Percentiles rank a stretch among this genome's conserved stretches.
Conservation (phyloP, 2,329 filamentous ascomycete genomes). For the Balansia obtecta region DNA sequence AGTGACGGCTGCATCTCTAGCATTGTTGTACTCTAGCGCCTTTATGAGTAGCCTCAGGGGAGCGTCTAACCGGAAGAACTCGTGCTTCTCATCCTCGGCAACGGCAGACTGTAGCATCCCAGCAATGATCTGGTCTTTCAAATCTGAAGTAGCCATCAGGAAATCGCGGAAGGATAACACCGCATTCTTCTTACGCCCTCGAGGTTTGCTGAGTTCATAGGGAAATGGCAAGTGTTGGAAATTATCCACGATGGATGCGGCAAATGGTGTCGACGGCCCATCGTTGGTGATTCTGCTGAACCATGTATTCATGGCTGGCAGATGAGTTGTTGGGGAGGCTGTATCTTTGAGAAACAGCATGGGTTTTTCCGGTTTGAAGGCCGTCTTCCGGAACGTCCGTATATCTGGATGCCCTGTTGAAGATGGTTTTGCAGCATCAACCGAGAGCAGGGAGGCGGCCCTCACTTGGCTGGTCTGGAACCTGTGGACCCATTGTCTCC, state of each 20-base stretch:
- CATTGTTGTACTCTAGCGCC: slow-evolving; percentile 34
- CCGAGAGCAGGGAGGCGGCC: background rate
- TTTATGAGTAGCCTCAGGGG: slow-evolving; percentile 54
- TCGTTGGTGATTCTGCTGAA: slow-evolving; percentile 25
- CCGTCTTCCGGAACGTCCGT: slow-evolving; percentile 36
- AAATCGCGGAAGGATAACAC: slow-evolving; percentile 17
- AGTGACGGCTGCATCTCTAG: slow-evolving; percentile 9
- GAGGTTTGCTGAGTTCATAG: slow-evolving; percentile 24
- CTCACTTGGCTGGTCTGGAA: background rate
- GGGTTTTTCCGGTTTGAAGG: slow-evolving; percentile 40
- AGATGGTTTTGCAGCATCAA: slow-evolving; percentile 7
- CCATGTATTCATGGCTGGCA: slow-evolving; percentile 49
- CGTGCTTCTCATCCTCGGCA: slow-evolving; percentile 11
- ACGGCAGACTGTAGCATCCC: slow-evolving; percentile 18
- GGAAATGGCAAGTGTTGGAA: slow-evolving; percentile 22
- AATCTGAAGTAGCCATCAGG: slow-evolving; percentile 14
- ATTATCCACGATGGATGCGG: slow-evolving; percentile 15
- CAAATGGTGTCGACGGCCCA: background rate
- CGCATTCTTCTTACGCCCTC: slow-evolving; percentile 8
- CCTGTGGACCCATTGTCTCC: background rate
- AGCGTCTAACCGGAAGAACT: slow-evolving; percentile 45
- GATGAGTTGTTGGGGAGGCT: slow-evolving; percentile 19
- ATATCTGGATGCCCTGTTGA: slow-evolving; percentile 16
- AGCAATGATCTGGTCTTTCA: slow-evolving; percentile 18
- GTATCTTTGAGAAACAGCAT: slow-evolving; percentile 32